Conservation (phyloP, 768 basidiomycete genomes). For the Mycena epipterygia region DNA sequence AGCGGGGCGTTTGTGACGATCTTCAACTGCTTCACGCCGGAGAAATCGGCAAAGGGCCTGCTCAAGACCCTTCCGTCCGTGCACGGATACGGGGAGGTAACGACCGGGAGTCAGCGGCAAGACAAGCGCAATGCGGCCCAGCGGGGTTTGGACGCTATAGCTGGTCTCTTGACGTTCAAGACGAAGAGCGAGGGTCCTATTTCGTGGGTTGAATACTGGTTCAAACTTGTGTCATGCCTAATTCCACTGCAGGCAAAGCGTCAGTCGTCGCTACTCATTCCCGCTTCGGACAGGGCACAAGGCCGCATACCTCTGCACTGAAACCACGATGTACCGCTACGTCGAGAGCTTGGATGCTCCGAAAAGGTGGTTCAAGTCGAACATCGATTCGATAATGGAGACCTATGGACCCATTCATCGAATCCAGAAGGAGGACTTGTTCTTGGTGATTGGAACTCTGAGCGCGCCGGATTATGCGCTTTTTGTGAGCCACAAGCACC, state of each 20-base stretch:
- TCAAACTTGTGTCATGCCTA: background rate
- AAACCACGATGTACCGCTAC: slow-evolving; percentile 65
- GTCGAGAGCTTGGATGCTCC: slow-evolving; percentile 63
- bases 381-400: slow-evolving; percentile 63
- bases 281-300: slow-evolving; percentile 65
- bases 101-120: slow-evolving; percentile 61
- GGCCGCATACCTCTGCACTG: slow-evolving; percentile 65
- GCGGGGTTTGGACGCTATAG: slow-evolving; percentile 68
- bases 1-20: slow-evolving; percentile 79
- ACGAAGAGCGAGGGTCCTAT: slow-evolving; percentile 47
- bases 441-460: slow-evolving; percentile 68
- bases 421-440: slow-evolving; percentile 58
- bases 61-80: slow-evolving; percentile 69
- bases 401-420: slow-evolving; percentile 51
- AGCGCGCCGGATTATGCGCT: slow-evolving; percentile 68
- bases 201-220: slow-evolving; percentile 50
- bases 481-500: slow-evolving; percentile 70
- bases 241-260: slow-evolving; percentile 47
- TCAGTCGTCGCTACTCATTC: slow-evolving; percentile 59
- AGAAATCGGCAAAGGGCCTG: slow-evolving; percentile 56
- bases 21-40: slow-evolving; percentile 75
- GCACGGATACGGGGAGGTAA: slow-evolving; percentile 73
- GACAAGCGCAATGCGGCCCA: slow-evolving; percentile 73
- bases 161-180: slow-evolving; percentile 63
- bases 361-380: slow-evolving; percentile 67